Evolutionary conservation across 2,329 filamentous ascomycete species (phyloP).

Genomic region (Cladosporium oxysporum): DNA sequence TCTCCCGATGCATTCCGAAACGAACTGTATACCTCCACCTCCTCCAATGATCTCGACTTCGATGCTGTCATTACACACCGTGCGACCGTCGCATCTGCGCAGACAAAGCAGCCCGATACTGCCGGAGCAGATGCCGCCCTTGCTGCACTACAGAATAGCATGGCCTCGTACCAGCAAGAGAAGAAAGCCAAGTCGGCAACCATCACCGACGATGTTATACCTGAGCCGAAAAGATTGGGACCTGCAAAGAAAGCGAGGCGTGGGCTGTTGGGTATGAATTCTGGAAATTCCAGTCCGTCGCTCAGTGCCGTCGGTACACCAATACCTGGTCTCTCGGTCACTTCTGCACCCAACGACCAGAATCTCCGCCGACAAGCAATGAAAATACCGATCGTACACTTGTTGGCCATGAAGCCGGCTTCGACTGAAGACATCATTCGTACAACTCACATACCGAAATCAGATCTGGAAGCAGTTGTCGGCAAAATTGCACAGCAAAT

Average conservation of each 20-base stretch:
- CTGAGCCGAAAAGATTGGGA: constrained; percentile 39
- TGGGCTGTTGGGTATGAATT: constrained; percentile 27
- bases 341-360: constrained; percentile 40
- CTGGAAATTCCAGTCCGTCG: constrained; percentile 43
- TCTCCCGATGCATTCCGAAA: constrained; percentile 56
- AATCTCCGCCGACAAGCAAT: constrained; percentile 43
- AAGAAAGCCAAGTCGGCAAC: constrained; percentile 57
- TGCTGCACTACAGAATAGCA: constrained; percentile 59
- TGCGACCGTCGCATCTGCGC: constrained; percentile 38
- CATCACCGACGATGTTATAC: constrained; percentile 37
- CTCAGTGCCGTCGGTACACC: constrained; percentile 40
- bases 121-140: constrained; percentile 61
- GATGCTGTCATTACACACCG: constrained; percentile 59
- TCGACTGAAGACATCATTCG: constrained; percentile 50
- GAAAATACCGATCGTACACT: constrained; percentile 49
- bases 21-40: constrained; percentile 56
- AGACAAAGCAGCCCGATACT: constrained; percentile 42
- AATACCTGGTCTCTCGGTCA: constrained; percentile 34
- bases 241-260: constrained; percentile 34
- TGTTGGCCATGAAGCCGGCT: constrained; percentile 56
- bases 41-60: constrained; percentile 53
- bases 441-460: constrained; percentile 50
- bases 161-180: constrained; percentile 60
- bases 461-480: constrained; percentile 51
- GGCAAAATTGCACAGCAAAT: constrained; percentile 54